A percentile compares a stretch with the other conserved stretches of the same genome.
Conservation (phyloP, 1,284 basidiomycete species). For the Ceratobasidium sp. region DNA sequence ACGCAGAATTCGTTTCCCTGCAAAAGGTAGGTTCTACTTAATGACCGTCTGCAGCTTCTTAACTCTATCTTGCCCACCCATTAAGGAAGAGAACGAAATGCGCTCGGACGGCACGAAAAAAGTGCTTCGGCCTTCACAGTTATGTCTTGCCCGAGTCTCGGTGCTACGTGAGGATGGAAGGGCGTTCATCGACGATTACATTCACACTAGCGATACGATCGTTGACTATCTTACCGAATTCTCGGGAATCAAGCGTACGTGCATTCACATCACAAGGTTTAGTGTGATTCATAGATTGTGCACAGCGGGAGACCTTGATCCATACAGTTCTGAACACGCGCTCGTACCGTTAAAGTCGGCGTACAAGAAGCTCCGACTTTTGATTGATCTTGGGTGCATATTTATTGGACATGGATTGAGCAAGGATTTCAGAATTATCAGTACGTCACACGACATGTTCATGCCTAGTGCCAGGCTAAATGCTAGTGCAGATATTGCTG, state of each 20-base stretch:
- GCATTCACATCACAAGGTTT: not conserved
- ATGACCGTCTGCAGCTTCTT: not conserved
- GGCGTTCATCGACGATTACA: constrained; percentile 98
- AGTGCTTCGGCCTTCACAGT: constrained; percentile 89
- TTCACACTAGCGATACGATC: constrained; percentile 93
- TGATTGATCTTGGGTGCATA: constrained; percentile 95
- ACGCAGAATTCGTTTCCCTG: constrained; percentile 97
- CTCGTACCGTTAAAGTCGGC: constrained; percentile 95
- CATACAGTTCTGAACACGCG: constrained; percentile 84
- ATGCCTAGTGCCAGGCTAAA: constrained; percentile 13
- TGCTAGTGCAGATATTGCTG: constrained; percentile 83
- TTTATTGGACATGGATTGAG: constrained; percentile 99
- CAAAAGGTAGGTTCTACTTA: constrained; percentile 75
- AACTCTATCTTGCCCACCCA: constrained; percentile 33
- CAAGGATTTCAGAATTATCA: constrained; percentile 99
- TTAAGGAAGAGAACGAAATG: constrained; percentile 93
- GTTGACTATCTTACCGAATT: constrained; percentile 98
- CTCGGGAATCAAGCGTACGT: constrained; percentile 92
- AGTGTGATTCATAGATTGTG: not conserved
- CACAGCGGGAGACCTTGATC: constrained; percentile 93
- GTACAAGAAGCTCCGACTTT: constrained; percentile 96
- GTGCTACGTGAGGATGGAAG: constrained; percentile 90
- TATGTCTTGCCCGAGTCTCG: constrained; percentile 95
- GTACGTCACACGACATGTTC: constrained; percentile 66
- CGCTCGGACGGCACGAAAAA: constrained; percentile 95